Evolutionary conservation across 2,329 filamentous ascomycete genomes (phyloP).

Genomic region (Magnaporthiopsis rhizophila): DNA sequence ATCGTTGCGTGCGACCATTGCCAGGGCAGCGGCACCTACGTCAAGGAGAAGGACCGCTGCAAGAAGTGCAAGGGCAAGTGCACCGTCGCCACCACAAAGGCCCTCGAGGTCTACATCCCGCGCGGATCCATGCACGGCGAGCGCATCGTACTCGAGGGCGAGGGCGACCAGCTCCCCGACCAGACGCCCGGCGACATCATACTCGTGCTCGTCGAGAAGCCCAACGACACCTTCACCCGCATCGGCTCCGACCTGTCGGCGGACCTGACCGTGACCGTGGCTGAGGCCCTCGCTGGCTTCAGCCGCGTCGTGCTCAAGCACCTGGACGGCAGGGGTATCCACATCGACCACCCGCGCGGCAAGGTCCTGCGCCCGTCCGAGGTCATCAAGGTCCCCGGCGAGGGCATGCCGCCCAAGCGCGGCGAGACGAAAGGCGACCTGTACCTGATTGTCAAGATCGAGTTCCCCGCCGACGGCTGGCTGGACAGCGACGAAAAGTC

Average conservation of each 20-base stretch:
- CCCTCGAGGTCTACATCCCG: slow-evolving; percentile 92
- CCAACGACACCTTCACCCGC: slow-evolving; percentile 74
- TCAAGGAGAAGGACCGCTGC: slow-evolving; percentile 94
- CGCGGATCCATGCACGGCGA: slow-evolving; percentile 81
- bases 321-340: slow-evolving; percentile 85
- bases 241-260: slow-evolving; percentile 79
- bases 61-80: slow-evolving; percentile 97
- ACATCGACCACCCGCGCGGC: slow-evolving; percentile 70
- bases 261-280: slow-evolving; percentile 70
- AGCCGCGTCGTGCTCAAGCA: slow-evolving; percentile 85
- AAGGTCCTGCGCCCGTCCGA: slow-evolving; percentile 78
- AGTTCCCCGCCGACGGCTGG: slow-evolving; percentile 87
- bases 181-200: slow-evolving; percentile 88
- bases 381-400: slow-evolving; percentile 74
- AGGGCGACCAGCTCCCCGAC: slow-evolving; percentile 87
- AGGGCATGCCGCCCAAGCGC: slow-evolving; percentile 91
- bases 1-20: slow-evolving; percentile 76
- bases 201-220: slow-evolving; percentile 75
- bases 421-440: slow-evolving; percentile 79
- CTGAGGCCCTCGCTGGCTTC: slow-evolving; percentile 82
- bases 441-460: slow-evolving; percentile 76
- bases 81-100: slow-evolving; percentile 82
- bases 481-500: slow-evolving; percentile 58
- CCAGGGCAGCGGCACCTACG: slow-evolving; percentile 75
- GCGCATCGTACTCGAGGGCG: slow-evolving; percentile 80